These are phyloP conservation scores for Colletotrichum sp. DNA, from an alignment of 2,329 filamentous ascomycete species.

Conservation along the genomic window DNA sequence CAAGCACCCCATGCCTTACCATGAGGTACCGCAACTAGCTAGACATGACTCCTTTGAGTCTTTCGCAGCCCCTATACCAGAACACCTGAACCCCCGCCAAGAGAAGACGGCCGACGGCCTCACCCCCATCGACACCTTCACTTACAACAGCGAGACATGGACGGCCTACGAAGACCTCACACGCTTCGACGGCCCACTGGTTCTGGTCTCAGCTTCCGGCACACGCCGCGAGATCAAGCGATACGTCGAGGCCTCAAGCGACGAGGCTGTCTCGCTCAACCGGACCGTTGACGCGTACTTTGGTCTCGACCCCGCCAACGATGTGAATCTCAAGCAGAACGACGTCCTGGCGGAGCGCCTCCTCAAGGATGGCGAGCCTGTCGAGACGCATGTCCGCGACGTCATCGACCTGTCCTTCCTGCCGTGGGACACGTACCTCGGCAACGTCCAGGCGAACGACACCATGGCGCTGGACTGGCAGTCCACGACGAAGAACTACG, in stretches of 20 bases:
- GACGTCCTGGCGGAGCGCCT: background rate
- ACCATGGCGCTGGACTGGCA: background rate
- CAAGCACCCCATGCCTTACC: background rate
- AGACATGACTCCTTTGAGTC: background rate
- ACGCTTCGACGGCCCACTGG: background rate
- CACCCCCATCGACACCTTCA: background rate
- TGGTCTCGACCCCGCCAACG: background rate
- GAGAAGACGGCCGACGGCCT: background rate
- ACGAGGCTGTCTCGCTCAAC: background rate
- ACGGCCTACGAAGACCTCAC: background rate
- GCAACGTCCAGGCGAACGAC: background rate
- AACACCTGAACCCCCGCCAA: background rate
- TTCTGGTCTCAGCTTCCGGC: background rate
- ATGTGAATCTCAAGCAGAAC: background rate
- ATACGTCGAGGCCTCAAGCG: background rate
- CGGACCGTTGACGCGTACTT: background rate
- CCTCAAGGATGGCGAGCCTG: background rate
- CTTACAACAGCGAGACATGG: background rate
- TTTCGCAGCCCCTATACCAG: background rate
- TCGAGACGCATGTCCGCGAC: background rate
- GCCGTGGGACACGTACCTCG: background rate
- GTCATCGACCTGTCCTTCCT: background rate
- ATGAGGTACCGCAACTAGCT: background rate
- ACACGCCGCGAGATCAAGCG: background rate
- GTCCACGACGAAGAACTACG: background rate